These are phyloP conservation scores for Sabuloglossum arenarium DNA, from an alignment of 495 filamentous ascomycete genomes.

Conservation along the genomic window DNA sequence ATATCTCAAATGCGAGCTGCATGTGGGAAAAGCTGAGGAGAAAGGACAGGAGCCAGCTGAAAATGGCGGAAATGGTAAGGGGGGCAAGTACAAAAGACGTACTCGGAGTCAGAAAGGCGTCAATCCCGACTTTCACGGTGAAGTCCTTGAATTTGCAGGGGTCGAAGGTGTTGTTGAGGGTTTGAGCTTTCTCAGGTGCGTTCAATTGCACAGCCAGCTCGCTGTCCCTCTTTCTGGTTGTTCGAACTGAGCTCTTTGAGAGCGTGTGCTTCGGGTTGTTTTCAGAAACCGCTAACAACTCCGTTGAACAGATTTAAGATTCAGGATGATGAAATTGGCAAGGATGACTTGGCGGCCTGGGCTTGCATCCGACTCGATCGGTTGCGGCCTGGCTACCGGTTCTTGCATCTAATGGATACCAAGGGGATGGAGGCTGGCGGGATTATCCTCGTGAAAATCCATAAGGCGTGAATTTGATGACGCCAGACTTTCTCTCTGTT, in stretches of 20 bases:
- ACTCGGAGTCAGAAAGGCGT: constrained; percentile 38
- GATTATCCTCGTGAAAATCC: constrained; percentile 46
- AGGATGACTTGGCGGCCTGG: constrained; percentile 67
- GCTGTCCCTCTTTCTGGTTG: neutral
- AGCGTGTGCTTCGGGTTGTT: neutral
- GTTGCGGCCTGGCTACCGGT: constrained; percentile 49
- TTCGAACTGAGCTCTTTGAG: neutral
- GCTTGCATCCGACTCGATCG: constrained; percentile 70
- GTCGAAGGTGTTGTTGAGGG: constrained; percentile 49
- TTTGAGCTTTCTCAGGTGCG: constrained; percentile 52
- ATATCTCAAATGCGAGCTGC: constrained; percentile 54
- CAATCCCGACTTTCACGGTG: constrained; percentile 48
- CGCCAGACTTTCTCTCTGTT: neutral
- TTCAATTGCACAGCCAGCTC: neutral
- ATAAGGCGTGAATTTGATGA: constrained; percentile 23
- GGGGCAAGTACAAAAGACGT: constrained; percentile 34
- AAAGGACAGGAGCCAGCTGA: constrained; percentile 19
- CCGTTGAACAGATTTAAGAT: constrained; percentile 47
- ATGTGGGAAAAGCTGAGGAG: constrained; percentile 39
- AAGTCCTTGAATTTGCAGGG: constrained; percentile 38
- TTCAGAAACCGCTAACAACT: neutral
- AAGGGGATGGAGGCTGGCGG: constrained; percentile 39
- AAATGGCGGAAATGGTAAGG: constrained; percentile 27
- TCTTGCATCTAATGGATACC: constrained; percentile 49
- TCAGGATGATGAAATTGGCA: constrained; percentile 57